Conservation (phyloP, 345 rosid species). For the Syzygium grande region DNA sequence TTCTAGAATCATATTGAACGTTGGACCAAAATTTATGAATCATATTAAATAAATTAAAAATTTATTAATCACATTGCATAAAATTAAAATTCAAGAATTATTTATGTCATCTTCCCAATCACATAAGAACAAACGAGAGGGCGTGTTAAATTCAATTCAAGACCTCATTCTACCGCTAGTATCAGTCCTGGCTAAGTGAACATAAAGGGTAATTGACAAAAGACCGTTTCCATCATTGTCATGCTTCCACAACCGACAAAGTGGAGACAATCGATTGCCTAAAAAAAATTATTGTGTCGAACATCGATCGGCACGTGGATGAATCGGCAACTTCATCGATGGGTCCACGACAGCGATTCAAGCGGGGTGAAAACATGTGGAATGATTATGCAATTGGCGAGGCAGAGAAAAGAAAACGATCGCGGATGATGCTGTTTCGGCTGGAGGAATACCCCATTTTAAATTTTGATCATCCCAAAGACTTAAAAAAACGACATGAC, state of each 20-base stretch:
- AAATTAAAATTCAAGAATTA: background rate
- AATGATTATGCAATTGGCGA: background rate
- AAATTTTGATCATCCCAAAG: background rate
- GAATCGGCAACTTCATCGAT: background rate
- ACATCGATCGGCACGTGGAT: background rate
- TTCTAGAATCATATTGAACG: too few relatives aligned
- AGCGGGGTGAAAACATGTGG: background rate
- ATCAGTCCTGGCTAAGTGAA: background rate
- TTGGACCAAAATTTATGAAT: fast-evolving
- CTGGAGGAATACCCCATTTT: background rate
- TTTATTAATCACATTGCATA: background rate
- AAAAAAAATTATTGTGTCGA: background rate
- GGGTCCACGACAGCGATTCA: background rate
- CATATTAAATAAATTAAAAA: background rate
- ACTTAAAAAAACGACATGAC: background rate
- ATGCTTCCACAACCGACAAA: background rate
- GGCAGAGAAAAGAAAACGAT: background rate
- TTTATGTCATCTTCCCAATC: background rate
- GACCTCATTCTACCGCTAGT: background rate
- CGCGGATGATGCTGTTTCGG: background rate
- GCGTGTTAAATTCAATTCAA: background rate
- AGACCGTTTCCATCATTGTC: background rate
- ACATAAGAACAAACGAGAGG: background rate
- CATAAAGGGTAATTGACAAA: too few relatives aligned
- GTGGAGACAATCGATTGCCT: background rate